Evolutionary conservation across 1,139 yeast genomes (phyloP).

Genomic region (Trichomonascaceae sp.): DNA sequence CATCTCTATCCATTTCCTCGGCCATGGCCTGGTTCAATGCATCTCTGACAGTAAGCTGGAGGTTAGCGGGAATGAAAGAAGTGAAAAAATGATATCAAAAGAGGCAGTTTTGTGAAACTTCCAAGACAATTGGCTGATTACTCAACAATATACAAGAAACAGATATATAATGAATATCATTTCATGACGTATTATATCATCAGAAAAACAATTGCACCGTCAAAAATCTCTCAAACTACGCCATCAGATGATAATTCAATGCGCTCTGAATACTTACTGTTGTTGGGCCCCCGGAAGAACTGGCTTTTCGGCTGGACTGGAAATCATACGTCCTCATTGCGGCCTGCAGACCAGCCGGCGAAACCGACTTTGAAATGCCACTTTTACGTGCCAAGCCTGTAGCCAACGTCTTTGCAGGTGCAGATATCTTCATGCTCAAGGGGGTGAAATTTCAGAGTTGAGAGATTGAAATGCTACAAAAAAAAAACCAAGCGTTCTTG

Average conservation of each 20-base stretch:
- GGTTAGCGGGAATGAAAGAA: not conserved
- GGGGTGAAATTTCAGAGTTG: not conserved
- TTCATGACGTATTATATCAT: not conserved
- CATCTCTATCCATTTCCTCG: constrained; percentile 96
- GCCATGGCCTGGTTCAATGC: constrained; percentile 93
- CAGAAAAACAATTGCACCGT: not conserved
- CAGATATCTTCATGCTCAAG: constrained; percentile 3
- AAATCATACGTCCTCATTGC: constrained; percentile 27
- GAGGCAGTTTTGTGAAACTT: not conserved
- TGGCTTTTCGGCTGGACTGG: constrained; percentile 21
- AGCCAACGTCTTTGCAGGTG: constrained; percentile 5
- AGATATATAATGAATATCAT: not conserved
- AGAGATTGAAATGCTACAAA: not conserved
- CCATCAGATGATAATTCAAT: not conserved
- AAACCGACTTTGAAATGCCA: not conserved
- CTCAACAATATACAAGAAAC: not conserved
- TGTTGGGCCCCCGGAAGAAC: constrained; percentile 29
- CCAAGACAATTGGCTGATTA: not conserved
- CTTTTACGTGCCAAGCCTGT: constrained; percentile 4
- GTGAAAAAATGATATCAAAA: not conserved
- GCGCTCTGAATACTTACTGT: constrained; percentile 22
- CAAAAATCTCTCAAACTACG: not conserved
- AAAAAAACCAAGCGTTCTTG: not conserved
- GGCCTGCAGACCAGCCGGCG: constrained; percentile 22
- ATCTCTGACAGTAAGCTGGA: constrained; percentile 80